A percentile compares a stretch with the other conserved stretches of the same genome.
These are phyloP conservation scores for Tarenaya hassleriana DNA, from an alignment of 345 rosid genomes.

Conservation along the genomic window DNA sequence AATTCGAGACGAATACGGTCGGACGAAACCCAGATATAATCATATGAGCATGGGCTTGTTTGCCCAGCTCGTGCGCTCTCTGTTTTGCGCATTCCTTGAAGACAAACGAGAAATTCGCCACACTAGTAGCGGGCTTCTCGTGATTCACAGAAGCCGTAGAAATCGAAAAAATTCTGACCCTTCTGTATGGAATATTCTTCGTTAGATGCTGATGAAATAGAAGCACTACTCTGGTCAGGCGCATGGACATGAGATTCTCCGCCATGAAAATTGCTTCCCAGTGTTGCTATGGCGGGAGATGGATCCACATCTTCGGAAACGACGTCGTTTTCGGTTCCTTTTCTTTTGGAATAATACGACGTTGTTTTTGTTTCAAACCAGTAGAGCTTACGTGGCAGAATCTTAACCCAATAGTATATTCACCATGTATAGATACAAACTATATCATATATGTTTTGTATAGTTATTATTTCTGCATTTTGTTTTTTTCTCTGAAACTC, in stretches of 20 bases:
- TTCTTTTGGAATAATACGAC: no score
- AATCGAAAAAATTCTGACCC: slow-evolving; percentile 18
- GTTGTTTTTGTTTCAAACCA: background rate
- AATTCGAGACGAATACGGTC: slow-evolving; percentile 55
- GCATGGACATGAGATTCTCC: slow-evolving; percentile 23
- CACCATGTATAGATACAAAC: slow-evolving; percentile 1
- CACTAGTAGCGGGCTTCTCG: slow-evolving; percentile 21
- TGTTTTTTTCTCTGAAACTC: slow-evolving; percentile 5
- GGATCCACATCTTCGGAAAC: no score
- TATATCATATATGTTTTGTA: background rate
- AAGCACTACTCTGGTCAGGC: slow-evolving; percentile 19
- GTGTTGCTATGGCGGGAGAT: no score
- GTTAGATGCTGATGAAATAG: background rate
- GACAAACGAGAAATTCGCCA: slow-evolving; percentile 52
- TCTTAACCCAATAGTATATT: slow-evolving; percentile 1
- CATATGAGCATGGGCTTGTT: slow-evolving; percentile 82
- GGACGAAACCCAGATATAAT: slow-evolving; percentile 65
- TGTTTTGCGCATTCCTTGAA: slow-evolving; percentile 60
- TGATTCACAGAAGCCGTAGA: slow-evolving; percentile 32
- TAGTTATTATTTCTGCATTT: background rate
- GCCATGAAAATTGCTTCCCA: slow-evolving; percentile 15
- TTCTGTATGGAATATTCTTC: slow-evolving; percentile 8
- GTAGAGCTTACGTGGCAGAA: slow-evolving; percentile 18
- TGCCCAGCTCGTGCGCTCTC: slow-evolving; percentile 39
- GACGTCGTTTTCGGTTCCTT: no score